Base-by-base conservation (phyloP, 2,329 filamentous ascomycete genomes). In the Penicillium sp. region DNA sequence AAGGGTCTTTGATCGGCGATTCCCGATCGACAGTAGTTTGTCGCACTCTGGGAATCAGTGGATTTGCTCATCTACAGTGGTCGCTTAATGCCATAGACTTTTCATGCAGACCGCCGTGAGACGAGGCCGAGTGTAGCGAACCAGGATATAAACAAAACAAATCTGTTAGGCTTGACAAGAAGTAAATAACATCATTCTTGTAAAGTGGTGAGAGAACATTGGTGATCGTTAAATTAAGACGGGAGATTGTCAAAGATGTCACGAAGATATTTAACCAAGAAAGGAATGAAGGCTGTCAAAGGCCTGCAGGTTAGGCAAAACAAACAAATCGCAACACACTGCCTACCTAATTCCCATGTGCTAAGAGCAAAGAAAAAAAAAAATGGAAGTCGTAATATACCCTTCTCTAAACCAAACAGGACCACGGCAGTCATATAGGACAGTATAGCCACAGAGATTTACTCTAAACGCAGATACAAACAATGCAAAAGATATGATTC, bases 1-100 rank as follows among this genome's bases (percentile, higher is more conserved):
- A 23, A 57, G 35, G 50, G 51, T 41, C 38, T 21, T 44, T 49
- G 55, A 31, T 58, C 55, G 60, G 35, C 60, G 60, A 58, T 62
- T 49, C 23, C 53, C 30, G 60, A 49, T 62, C 55, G 55, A 23
- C 23, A 58, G 48, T 26, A 5, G 30, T 47, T 49, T 58, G 29
- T 17, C 38, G 30, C 30, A n/a, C 26, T 56, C 30, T 23, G 30
- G 41, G 26, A 49, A 15, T 15, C n/a, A 13, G 47, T 44, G 23
- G 26, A n/a, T 50, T 23, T 50, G 17, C n/a, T 31, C 50, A 50
- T 56, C 45, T 48, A 11, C 21, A n/a, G 23, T 11, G 15, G 29
- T 50, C 11, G 21, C 47, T 50, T 17, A 29, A 17, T 30, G 9
- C 21, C 23, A 13, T 41, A 15, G 13, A 41, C 35, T 11, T 41